Evolutionary conservation across 371 early-diverging fungal species (phyloP), one percentile per base, ranked within the genome.

Genomic region (Massospora cicadina): DNA sequence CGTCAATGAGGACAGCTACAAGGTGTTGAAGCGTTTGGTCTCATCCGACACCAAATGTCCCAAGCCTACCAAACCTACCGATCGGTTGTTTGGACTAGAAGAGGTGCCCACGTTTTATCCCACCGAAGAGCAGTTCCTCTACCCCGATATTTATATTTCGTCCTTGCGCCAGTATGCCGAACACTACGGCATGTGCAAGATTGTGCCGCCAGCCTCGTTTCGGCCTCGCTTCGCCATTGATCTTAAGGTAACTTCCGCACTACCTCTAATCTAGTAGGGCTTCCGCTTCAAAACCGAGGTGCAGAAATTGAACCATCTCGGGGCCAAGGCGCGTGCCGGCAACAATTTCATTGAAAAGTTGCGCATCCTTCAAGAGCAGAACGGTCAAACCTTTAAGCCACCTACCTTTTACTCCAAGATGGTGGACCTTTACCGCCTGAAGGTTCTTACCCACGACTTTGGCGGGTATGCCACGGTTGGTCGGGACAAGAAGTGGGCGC

Each of bases 341-440:
- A 80, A 91, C 66, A 91, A 90, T 71, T 97, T 91, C 71, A 76
- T 89, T 56, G 93, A 94, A 68, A 90, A 91, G 73, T 77, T 95
- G 25, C 81, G 85, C 70, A 83, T 86, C 71, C 95, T 88, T 70
- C 94, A 95, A 69, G 77, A 82, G 23, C 83, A 88, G 66, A 76
- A 80, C 55, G 89, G 89, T 1, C 81, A 80, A 26, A 82, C 85
- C 0, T 77, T 90, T 57, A 79, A 85, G 43, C 91, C 89, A 5
- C 65, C 55, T 7, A 24, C 30, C 27, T 27, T 56, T 55, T 55
- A 64, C 55, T n/a, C 13, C 33, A 64, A 64, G 53, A 25, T 10
- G 54, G 83, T 97, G 53, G 91, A 95, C 70, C 76, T 97, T 26
- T 83, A 78, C 68, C 79, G 79, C 31, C 77, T 95, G 29, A 87